Evolutionary conservation across 495 filamentous ascomycete genomes (phyloP).

Genomic region (Talaromyces nanjingensis): DNA sequence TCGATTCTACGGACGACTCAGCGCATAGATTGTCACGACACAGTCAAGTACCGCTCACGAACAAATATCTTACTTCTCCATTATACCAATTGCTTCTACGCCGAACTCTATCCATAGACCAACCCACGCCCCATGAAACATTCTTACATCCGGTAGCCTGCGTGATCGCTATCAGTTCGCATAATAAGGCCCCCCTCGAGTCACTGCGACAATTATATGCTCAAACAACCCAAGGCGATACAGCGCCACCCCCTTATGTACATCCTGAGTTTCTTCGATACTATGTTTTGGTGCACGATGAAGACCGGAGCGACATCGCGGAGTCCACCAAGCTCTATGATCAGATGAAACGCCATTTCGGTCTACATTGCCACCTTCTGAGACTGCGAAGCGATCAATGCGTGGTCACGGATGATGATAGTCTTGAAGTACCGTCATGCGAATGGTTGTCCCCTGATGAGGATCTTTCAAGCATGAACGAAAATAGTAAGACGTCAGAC

Average conservation of each 20-base stretch:
- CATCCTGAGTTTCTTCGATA: slow-evolving; percentile 86
- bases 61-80: slow-evolving; percentile 41
- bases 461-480: slow-evolving; percentile 65
- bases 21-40: slow-evolving; percentile 27
- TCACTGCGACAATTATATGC: slow-evolving; percentile 74
- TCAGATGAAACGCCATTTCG: slow-evolving; percentile 96
- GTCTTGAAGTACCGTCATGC: slow-evolving; percentile 65
- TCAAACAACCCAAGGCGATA: slow-evolving; percentile 62
- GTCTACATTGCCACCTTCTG: slow-evolving; percentile 88
- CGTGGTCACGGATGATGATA: slow-evolving; percentile 88
- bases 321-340: slow-evolving; percentile 86
- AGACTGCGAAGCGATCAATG: slow-evolving; percentile 77
- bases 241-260: slow-evolving; percentile 69
- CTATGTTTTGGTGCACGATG: slow-evolving; percentile 95
- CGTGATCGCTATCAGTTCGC: slow-evolving; percentile 88
- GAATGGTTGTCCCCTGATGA: slow-evolving; percentile 89
- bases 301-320: slow-evolving; percentile 84
- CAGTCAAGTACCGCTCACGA: slow-evolving; percentile 21
- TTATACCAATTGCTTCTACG: slow-evolving; percentile 79
- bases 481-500: slow-evolving; percentile 38
- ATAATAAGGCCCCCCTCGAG: slow-evolving; percentile 73
- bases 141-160: slow-evolving; percentile 95
- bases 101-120: slow-evolving; percentile 70
- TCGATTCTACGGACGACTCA: slow-evolving; percentile 27
- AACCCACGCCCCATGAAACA: slow-evolving; percentile 77